These are phyloP conservation scores for Globisporangium echinulatum DNA, from an alignment of 352 stramenopile genomes.

Conservation along the genomic window DNA sequence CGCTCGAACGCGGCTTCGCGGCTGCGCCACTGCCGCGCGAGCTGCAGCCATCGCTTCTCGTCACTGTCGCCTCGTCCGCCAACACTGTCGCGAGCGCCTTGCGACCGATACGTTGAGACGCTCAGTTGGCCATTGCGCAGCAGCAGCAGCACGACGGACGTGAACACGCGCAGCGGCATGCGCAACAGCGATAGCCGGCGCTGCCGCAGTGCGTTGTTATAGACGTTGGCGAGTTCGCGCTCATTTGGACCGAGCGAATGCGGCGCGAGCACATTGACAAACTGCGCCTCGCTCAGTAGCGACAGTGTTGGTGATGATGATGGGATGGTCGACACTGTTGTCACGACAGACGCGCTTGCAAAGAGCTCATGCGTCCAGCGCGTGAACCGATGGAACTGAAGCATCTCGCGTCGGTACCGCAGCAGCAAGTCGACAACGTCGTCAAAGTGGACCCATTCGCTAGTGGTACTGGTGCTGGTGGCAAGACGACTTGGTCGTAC, in stretches of 20 bases:
- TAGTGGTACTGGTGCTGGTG: background rate
- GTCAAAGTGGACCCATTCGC: conserved; percentile 46
- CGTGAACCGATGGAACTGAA: conserved; percentile 56
- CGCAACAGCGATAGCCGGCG: conserved; percentile 28
- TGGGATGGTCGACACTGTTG: background rate
- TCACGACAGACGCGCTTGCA: conserved; percentile 11
- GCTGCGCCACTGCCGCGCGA: conserved; percentile 48
- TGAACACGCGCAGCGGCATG: conserved; percentile 62
- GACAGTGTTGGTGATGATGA: background rate
- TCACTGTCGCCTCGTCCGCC: conserved; percentile 26
- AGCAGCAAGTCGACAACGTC: conserved; percentile 52
- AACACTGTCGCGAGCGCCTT: conserved; percentile 7
- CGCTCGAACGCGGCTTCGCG: conserved; percentile 48
- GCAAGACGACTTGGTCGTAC: background rate
- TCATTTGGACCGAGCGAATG: conserved; percentile 40
- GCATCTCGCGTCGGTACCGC: conserved; percentile 56
- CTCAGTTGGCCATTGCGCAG: conserved; percentile 53
- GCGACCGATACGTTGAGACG: conserved; percentile 38
- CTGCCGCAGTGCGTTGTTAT: conserved; percentile 60
- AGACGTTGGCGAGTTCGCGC: conserved; percentile 58
- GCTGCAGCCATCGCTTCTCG: conserved; percentile 37
- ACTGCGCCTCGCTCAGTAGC: conserved; percentile 38
- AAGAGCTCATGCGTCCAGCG: conserved; percentile 56
- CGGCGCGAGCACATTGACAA: conserved; percentile 35
- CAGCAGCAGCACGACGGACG: conserved; percentile 52